Percentiles rank a stretch among this genome's conserved stretches.
Evolutionary conservation across 805 yeast species (phyloP).

Genomic region (Wickerhamomyces chambardii): DNA sequence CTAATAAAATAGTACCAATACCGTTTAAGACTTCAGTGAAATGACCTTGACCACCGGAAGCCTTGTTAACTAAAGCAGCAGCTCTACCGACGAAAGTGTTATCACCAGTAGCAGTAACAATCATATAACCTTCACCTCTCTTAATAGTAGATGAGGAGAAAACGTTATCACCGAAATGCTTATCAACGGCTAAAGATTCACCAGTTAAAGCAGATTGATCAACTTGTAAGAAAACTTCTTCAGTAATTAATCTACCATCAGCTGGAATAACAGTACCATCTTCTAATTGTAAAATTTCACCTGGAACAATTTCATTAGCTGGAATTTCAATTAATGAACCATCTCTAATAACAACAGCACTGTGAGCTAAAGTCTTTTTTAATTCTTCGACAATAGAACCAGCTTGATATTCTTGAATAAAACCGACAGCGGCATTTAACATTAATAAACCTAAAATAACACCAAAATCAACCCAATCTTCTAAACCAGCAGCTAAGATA

Average conservation of each 20-base stretch:
- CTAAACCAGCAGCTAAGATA: slow-evolving; percentile 88
- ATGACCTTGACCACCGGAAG: slow-evolving; percentile 90
- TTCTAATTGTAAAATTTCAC: slow-evolving; percentile 88
- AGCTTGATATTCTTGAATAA: slow-evolving; percentile 95
- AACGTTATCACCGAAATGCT: slow-evolving; percentile 77
- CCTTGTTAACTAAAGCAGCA: slow-evolving; percentile 93
- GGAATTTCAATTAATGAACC: slow-evolving; percentile 69
- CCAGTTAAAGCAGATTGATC: slow-evolving; percentile 98
- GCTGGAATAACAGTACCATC: slow-evolving; percentile 92
- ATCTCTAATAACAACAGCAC: slow-evolving; percentile 80
- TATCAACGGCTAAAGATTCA: slow-evolving; percentile 94
- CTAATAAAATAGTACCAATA: slow-evolving; percentile 89
- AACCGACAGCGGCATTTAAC: slow-evolving; percentile 91
- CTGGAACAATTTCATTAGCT: slow-evolving; percentile 86
- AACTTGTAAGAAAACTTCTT: slow-evolving; percentile 79
- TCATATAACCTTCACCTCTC: slow-evolving; percentile 92
- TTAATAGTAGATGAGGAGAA: slow-evolving; percentile 93
- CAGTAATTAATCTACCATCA: slow-evolving; percentile 84
- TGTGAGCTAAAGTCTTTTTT: slow-evolving; percentile 89
- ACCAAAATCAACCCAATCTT: slow-evolving; percentile 99
- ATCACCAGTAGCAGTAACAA: slow-evolving; percentile 94
- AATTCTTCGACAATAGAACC: slow-evolving; percentile 96
- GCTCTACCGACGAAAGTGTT: slow-evolving; percentile 95
- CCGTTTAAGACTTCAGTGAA: slow-evolving; percentile 97
- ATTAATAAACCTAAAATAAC: slow-evolving; percentile 82